Percentiles rank a stretch among this genome's conserved stretches.
Evolutionary conservation across 139 green algal species (phyloP).

Genomic region (Raphidocelis subcapitata): DNA sequence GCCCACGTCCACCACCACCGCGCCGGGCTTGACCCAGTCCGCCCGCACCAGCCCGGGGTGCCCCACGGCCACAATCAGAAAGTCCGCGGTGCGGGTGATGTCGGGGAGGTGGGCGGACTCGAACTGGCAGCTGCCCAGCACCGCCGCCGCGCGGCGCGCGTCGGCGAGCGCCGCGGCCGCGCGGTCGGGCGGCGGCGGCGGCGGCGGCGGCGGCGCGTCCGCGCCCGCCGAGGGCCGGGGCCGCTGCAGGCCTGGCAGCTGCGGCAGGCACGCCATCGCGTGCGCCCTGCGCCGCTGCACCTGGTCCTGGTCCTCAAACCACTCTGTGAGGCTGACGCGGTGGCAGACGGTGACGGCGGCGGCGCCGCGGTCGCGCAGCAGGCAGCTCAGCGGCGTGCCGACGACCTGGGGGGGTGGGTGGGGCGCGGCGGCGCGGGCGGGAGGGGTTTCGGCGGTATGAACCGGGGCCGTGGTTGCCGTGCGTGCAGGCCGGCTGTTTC

Average conservation of each 20-base stretch:
- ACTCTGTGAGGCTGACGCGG: slow-evolving; percentile 32
- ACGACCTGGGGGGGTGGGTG: slow-evolving; percentile 49
- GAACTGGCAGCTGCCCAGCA: too few relatives aligned
- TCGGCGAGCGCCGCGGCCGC: too few relatives aligned
- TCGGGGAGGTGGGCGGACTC: slow-evolving; percentile 27
- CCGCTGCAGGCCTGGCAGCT: slow-evolving; percentile 1
- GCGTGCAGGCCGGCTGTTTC: too few relatives aligned
- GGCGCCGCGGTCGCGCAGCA: slow-evolving; percentile 74
- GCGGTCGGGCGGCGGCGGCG: too few relatives aligned
- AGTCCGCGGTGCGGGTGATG: slow-evolving; percentile 61
- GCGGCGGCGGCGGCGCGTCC: too few relatives aligned
- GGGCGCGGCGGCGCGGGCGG: too few relatives aligned
- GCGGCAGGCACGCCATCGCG: slow-evolving; percentile 18
- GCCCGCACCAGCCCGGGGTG: slow-evolving; percentile 76
- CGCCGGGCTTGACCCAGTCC: slow-evolving; percentile 91
- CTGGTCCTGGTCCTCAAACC: slow-evolving; percentile 19
- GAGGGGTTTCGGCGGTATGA: too few relatives aligned
- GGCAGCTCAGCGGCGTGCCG: slow-evolving; percentile 75
- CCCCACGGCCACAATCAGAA: slow-evolving; percentile 77
- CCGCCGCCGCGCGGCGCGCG: too few relatives aligned
- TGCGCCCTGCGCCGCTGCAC: not conserved
- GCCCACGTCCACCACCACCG: slow-evolving; percentile 93
- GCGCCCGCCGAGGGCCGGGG: not conserved
- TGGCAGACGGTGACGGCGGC: slow-evolving; percentile 78
- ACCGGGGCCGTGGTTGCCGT: too few relatives aligned